phyloP scores from a whole-genome alignment of 2,329 filamentous ascomycete species.

The Diplodia scrobiculata region DNA sequence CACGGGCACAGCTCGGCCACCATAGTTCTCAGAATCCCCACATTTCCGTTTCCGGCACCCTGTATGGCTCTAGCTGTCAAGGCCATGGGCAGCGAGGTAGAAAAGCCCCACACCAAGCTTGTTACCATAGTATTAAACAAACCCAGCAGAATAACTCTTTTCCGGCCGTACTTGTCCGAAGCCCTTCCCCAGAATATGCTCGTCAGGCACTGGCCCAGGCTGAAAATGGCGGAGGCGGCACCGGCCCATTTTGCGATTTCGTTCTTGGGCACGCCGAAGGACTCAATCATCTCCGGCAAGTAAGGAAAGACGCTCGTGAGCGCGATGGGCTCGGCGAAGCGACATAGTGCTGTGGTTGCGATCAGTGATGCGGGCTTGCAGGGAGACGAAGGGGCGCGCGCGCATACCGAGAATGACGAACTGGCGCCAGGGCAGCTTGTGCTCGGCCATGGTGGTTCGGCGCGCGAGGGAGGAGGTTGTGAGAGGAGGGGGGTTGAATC shows the following conservation, averaged over 20 bases:
- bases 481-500: background rate
- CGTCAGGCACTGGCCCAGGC: slow-evolving; percentile 72
- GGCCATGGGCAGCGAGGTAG: slow-evolving; percentile 75
- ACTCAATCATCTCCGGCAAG: slow-evolving; percentile 63
- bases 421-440: slow-evolving; percentile 45
- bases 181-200: slow-evolving; percentile 86
- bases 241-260: slow-evolving; percentile 69
- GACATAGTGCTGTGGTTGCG: slow-evolving; percentile 73
- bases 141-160: slow-evolving; percentile 79
- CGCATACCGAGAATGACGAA: slow-evolving; percentile 44
- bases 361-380: background rate
- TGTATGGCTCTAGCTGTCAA: slow-evolving; percentile 75
- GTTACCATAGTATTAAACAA: slow-evolving; percentile 75
- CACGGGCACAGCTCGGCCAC: slow-evolving; percentile 91
- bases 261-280: slow-evolving; percentile 44
- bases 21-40: slow-evolving; percentile 81
- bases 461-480: background rate
- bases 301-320: slow-evolving; percentile 93
- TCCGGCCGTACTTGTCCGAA: slow-evolving; percentile 80
- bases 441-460: slow-evolving; percentile 40
- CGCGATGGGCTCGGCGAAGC: slow-evolving; percentile 87
- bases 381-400: background rate
- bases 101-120: slow-evolving; percentile 81
- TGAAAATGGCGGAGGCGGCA: slow-evolving; percentile 80
- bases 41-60: slow-evolving; percentile 83